Evolutionary conservation across 257 asterid species (phyloP), one percentile per base, ranked within the genome.

Genomic region (Lavandula angustifolia): DNA sequence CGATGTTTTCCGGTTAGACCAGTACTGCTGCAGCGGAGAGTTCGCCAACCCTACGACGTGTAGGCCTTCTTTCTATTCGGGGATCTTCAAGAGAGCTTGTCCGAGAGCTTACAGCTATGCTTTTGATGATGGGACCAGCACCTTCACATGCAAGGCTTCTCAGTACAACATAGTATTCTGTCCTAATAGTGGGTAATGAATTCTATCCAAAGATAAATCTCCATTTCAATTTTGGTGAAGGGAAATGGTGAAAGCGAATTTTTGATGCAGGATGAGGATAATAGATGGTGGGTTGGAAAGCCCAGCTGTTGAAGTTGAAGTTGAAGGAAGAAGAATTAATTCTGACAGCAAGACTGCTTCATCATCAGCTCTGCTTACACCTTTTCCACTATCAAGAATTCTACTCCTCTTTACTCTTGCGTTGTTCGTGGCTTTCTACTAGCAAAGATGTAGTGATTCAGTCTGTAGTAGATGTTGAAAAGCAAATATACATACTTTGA

Each of bases 1-100:
- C 62, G 87, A 44, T 73, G 95, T 94, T 4, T 87, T 91, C 59
- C 85, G 89, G 29, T 72, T 84, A 16, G 92, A 85, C 47, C 85
- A 87, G 54, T 91, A 82, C 42, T 87, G 96, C 61, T 91, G 97
- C 76, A 86, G 96, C 3, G 97, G 95, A 9, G 87, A 84, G 78
- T 85, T 79, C 43, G 95, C 92, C 3, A 91, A 87, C 73, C 96
- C 97, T 2, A 27, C 86, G 0, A 85, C 95, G 13, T 87, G 97
- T 50, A 72, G 79, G 17, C 97, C 95, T 5, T 84, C 96, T 1
- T 85, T 82, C 77, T 87, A 91, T 69, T 77, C 97, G 0, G 78
- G 77, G 40, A 80, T 91, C 55, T 91, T 91, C 53, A 82, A 88
- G 73, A 79, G 81, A 54, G 95, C 88, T 34, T 88, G 90, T 72